phyloP scores from a whole-genome alignment of 2,329 filamentous ascomycete genomes.

The Ophiocordyceps polyrhachis-furcata region DNA sequence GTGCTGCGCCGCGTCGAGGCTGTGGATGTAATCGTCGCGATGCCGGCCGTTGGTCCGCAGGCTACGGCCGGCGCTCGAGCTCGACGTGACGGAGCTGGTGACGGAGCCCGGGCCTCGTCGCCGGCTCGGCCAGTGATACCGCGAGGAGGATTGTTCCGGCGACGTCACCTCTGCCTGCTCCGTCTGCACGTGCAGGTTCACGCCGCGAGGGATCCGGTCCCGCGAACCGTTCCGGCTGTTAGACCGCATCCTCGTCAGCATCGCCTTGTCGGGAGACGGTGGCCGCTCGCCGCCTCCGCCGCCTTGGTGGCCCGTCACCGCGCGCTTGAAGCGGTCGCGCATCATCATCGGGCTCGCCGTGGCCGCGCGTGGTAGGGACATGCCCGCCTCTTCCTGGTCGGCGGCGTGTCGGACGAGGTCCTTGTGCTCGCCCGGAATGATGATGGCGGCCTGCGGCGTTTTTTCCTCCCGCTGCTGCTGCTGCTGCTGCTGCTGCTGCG shows the following conservation, averaged over 20 bases:
- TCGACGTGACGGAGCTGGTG: constrained; percentile 36
- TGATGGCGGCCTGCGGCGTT: background rate
- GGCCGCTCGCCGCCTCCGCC: constrained; percentile 25
- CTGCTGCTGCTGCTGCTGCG: background rate
- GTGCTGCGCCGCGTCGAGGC: constrained; percentile 58
- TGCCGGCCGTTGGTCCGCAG: constrained; percentile 36
- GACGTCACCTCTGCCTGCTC: constrained; percentile 36
- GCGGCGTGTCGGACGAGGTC: constrained; percentile 15
- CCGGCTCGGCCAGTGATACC: constrained; percentile 35
- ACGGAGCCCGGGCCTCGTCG: constrained; percentile 36
- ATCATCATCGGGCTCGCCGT: constrained; percentile 51
- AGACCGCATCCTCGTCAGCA: constrained; percentile 41
- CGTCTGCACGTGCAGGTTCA: constrained; percentile 44
- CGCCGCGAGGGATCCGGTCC: constrained; percentile 57
- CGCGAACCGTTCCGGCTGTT: constrained; percentile 51
- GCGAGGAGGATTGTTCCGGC: constrained; percentile 34
- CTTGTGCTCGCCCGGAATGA: constrained; percentile 8
- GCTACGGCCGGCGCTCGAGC: constrained; percentile 31
- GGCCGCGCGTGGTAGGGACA: constrained; percentile 41
- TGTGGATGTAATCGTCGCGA: constrained; percentile 72
- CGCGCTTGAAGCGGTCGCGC: constrained; percentile 23
- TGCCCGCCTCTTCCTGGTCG: constrained; percentile 23
- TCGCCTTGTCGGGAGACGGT: constrained; percentile 41
- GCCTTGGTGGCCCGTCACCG: constrained; percentile 11
- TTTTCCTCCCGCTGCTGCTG: background rate